These are phyloP conservation scores for Solanum phureja DNA, from an alignment of 257 asterid species.

Conservation along the genomic window DNA sequence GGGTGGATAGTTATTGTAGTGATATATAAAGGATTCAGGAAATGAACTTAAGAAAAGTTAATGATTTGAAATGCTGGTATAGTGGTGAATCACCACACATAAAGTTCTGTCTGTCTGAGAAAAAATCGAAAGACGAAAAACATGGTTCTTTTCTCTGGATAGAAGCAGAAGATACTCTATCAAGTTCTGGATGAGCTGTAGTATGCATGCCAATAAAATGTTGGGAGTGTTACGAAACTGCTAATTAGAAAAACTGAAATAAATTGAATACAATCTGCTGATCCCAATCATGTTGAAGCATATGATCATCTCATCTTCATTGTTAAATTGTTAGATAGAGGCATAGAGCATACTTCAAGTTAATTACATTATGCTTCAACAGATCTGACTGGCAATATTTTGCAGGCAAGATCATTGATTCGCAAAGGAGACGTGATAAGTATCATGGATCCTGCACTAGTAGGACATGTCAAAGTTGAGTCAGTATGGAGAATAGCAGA, in stretches of 20 bases:
- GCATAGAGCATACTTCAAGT: too few species aligned
- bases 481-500: slow-evolving; percentile 91
- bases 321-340: neutral
- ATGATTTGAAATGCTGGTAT: neutral
- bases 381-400: neutral
- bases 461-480: slow-evolving; percentile 61
- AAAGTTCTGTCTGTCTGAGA: neutral
- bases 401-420: slow-evolving; percentile 80
- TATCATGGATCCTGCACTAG: slow-evolving; percentile 58
- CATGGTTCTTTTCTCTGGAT: neutral
- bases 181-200: neutral
- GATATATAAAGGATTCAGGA: neutral
- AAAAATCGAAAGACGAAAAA: neutral
- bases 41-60: neutral
- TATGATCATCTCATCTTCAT: neutral
- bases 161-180: neutral
- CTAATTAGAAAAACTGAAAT: neutral
- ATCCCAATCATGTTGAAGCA: neutral
- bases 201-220: neutral
- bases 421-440: slow-evolving; percentile 90
- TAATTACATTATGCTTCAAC: neutral
- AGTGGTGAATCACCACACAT: neutral
- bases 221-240: neutral
- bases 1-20: neutral
- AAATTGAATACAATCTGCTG: neutral